Percentiles rank a stretch among this genome's conserved stretches.
phyloP scores from a whole-genome alignment of 768 basidiomycete genomes.

The Astraeus odoratus region DNA sequence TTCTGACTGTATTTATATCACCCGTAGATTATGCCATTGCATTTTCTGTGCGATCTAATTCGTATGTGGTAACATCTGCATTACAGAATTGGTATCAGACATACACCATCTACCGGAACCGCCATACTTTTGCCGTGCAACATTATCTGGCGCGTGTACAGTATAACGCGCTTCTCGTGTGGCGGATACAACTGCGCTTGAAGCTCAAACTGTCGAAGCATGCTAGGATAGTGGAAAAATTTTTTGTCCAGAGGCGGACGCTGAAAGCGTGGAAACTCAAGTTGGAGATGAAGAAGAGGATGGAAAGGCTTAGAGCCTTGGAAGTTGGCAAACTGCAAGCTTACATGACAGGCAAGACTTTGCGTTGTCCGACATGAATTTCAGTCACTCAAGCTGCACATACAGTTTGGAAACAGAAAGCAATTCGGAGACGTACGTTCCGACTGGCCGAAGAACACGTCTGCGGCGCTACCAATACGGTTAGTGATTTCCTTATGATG shows the following conservation, averaged over 20 bases:
- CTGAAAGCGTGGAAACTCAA: conserved; percentile 45
- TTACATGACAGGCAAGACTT: conserved; percentile 29
- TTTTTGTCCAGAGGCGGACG: conserved; percentile 40
- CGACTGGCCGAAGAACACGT: conserved; percentile 41
- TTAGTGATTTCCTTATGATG: conserved; percentile 14
- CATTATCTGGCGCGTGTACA: conserved; percentile 23
- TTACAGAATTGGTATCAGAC: conserved; percentile 43
- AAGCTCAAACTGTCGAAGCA: conserved; percentile 44
- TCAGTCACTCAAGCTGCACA: conserved; percentile 4
- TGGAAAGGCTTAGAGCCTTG: conserved; percentile 38
- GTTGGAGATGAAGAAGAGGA: conserved; percentile 37
- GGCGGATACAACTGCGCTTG: conserved; percentile 50
- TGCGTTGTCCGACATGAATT: conserved; percentile 10
- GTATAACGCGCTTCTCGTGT: conserved; percentile 44
- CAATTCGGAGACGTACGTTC: conserved; percentile 32
- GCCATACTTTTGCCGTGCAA: conserved; percentile 40
- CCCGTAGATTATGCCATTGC: conserved; percentile 41
- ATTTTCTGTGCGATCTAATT: conserved; percentile 41
- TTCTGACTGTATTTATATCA: conserved; percentile 5
- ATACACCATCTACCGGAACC: conserved; percentile 39
- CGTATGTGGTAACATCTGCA: conserved; percentile 29
- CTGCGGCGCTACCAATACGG: conserved; percentile 33
- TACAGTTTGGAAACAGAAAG: conserved; percentile 43
- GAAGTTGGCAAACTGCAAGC: conserved; percentile 30
- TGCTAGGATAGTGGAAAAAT: conserved; percentile 48